Base-by-base conservation (phyloP, 129 eudicot genomes). In the Dittrichia graveolens region DNA sequence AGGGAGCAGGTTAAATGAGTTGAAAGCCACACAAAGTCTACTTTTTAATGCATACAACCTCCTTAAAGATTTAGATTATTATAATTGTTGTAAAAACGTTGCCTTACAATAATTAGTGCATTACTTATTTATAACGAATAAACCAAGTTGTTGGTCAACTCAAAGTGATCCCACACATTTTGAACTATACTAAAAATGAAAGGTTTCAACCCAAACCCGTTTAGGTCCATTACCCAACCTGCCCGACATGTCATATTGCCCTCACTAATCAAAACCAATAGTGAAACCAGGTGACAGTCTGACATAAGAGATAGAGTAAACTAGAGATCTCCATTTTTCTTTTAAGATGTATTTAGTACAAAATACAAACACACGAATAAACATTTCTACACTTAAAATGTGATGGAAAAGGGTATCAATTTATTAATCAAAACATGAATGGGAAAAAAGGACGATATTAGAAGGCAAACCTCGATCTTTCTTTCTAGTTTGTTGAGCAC, bases 401-500 rank as follows among this genome's bases (percentile, higher is more conserved):
- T 34, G 66, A 54, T 45, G 56, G 58, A 49, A 40, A 52, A 53
- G 13, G 50, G 48, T 40, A n/a, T 39, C 67, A 13, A 10, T 39
- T 43, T 4, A 67, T 59, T 5, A n/a, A 42, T n/a, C 46, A 67
- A 72, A 45, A 73, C 7, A 35, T 5, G n/a, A 75, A 55, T 24
- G 7, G 34, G 10, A 65, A 66, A 14, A 18, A 74, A 69, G 5
- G 14, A 63, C 16, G 15, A 64, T 31, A 14, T 35, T 56, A 12
- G 19, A 45, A 58, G 60, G 37, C 82, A 56, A 59, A 94, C 98
- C 95, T 94, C 91, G 50, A 94, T 77, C 81, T 86, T 94, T 81
- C 96, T 88, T 80, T 90, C 97, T 34, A 94, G 78, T 80, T 88
- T 94, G 80, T 90, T 94, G 82, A 85, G 87, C 49, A 90, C 88